phyloP scores from a whole-genome alignment of 73 alveolate species.

The Tetrahymena elliotti region DNA sequence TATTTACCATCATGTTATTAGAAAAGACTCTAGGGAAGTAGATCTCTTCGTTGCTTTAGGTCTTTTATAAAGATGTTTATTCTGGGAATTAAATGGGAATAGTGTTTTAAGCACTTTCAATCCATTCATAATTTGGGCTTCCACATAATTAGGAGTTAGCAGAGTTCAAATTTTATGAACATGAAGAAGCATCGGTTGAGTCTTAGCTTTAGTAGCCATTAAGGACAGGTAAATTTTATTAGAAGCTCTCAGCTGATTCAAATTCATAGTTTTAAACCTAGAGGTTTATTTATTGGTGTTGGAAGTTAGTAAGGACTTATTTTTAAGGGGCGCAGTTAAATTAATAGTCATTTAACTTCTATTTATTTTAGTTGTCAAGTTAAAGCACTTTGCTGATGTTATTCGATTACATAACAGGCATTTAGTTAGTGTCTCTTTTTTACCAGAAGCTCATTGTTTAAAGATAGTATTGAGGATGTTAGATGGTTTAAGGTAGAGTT shows the following conservation, averaged over 20 bases:
- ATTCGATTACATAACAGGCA: neutral
- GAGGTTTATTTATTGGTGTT: neutral
- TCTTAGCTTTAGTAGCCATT: neutral
- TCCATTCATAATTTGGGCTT: neutral
- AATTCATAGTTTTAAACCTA: neutral
- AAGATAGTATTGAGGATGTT: neutral
- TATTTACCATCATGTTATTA: neutral
- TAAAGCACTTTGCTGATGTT: neutral
- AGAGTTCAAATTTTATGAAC: neutral
- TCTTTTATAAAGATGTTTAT: neutral
- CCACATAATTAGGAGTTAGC: neutral
- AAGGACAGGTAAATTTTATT: neutral
- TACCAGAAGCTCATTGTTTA: neutral
- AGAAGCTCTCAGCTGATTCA: neutral
- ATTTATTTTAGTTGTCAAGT: neutral
- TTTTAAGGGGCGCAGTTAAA: neutral
- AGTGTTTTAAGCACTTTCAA: neutral
- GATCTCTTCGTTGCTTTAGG: neutral
- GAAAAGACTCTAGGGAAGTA: neutral
- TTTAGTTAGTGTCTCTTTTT: neutral
- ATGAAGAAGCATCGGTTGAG: neutral
- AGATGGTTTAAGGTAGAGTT: neutral
- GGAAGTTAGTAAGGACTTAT: neutral
- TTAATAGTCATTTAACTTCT: neutral
- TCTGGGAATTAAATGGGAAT: neutral